phyloP scores from a whole-genome alignment of 495 filamentous ascomycete genomes.

The Xylaria intraflava region DNA sequence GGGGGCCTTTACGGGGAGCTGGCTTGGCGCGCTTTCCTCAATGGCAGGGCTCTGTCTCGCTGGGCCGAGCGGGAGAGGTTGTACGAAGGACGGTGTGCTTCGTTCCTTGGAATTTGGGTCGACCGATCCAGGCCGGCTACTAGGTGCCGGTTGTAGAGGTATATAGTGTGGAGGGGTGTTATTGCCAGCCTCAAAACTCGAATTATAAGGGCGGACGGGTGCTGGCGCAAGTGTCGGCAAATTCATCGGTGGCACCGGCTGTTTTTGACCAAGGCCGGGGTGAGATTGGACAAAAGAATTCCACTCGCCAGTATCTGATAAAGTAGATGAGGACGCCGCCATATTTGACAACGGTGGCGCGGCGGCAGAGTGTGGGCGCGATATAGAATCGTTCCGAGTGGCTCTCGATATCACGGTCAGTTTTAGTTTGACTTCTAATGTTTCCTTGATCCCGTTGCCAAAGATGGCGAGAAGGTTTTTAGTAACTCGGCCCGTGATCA shows the following conservation, averaged over 20 bases:
- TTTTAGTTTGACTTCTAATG: slow-evolving; percentile 87
- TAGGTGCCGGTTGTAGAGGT: slow-evolving; percentile 5
- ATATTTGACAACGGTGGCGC: slow-evolving; percentile 12
- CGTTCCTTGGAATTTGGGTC: slow-evolving; percentile 14
- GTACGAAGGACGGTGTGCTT: not conserved
- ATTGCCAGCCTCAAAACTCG: slow-evolving; percentile 12
- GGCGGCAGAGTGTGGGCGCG: slow-evolving; percentile 24
- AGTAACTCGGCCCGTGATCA: slow-evolving; percentile 86
- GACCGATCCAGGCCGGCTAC: slow-evolving; percentile 18
- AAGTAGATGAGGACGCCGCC: slow-evolving; percentile 18
- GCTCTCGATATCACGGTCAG: slow-evolving; percentile 75
- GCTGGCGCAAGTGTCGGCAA: slow-evolving; percentile 16
- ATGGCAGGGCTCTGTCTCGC: slow-evolving; percentile 9
- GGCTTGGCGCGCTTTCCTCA: slow-evolving; percentile 12
- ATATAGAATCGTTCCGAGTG: slow-evolving; percentile 52
- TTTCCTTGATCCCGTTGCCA: slow-evolving; percentile 76
- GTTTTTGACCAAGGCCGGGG: slow-evolving; percentile 28
- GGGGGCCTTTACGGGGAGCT: slow-evolving; percentile 7
- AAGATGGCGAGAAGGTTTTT: slow-evolving; percentile 79
- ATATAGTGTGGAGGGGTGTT: slow-evolving; percentile 3
- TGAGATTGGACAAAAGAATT: slow-evolving; percentile 41
- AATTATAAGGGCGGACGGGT: slow-evolving; percentile 14
- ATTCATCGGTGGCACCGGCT: not conserved
- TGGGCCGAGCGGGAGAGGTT: not conserved
- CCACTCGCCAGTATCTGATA: slow-evolving; percentile 43